These are phyloP conservation scores for Lactarius deliciosus DNA, from an alignment of 768 basidiomycete genomes.

Conservation along the genomic window DNA sequence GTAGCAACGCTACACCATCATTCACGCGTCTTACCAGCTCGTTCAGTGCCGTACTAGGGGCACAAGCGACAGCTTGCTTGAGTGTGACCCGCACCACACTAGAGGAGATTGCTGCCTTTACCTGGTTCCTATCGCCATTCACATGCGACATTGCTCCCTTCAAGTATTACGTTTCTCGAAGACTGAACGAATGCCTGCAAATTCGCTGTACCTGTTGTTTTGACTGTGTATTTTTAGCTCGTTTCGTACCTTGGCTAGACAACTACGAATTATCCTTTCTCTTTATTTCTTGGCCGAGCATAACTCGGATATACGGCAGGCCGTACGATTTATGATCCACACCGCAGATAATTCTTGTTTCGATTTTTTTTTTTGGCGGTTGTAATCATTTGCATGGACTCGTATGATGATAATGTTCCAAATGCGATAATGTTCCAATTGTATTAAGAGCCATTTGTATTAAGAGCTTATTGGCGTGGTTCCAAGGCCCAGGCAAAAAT, in stretches of 20 bases:
- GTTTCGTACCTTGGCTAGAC: constrained; percentile 17
- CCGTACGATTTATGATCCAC: constrained; percentile 4
- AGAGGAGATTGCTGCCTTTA: not conserved
- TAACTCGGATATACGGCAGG: not conserved
- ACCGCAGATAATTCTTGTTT: not conserved
- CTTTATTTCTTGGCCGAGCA: not conserved
- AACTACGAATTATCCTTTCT: constrained; percentile 6
- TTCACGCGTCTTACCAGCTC: not conserved
- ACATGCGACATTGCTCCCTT: constrained; percentile 8
- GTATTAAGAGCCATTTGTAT: not conserved
- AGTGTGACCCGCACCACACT: not conserved
- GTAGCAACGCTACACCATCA: not conserved
- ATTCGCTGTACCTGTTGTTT: constrained; percentile 20
- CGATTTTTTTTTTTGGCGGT: not conserved
- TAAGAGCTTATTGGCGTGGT: not conserved
- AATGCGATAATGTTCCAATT: not conserved
- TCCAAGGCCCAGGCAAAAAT: constrained; percentile 1
- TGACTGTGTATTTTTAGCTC: constrained; percentile 21
- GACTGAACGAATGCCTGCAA: constrained; percentile 10
- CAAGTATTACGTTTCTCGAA: constrained; percentile 1
- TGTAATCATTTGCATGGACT: not conserved
- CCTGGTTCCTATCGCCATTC: not conserved
- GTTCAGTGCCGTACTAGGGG: constrained; percentile 8
- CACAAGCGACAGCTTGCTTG: not conserved
- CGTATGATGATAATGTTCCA: not conserved